phyloP scores from a whole-genome alignment of 169 alveolate genomes.

The Plasmodium relictum region DNA sequence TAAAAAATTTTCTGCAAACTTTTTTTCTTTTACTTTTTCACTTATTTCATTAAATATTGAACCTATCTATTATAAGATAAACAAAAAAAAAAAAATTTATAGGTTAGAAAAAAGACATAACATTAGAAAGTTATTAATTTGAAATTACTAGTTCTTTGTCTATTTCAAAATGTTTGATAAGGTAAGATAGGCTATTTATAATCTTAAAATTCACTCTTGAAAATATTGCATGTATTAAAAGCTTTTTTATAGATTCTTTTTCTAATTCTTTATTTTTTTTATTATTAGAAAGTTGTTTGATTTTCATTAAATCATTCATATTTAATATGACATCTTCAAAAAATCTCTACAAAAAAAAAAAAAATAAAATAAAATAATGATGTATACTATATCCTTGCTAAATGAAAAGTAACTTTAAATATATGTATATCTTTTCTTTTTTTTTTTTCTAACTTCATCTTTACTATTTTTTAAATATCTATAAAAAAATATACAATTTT shows the following conservation, averaged over 20 bases:
- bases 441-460: slow-evolving; percentile 35
- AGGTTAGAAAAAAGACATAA: neutral
- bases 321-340: slow-evolving; percentile 17
- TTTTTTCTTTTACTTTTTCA: slow-evolving; percentile 25
- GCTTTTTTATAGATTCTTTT: slow-evolving; percentile 30
- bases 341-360: slow-evolving; percentile 28
- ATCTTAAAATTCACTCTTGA: slow-evolving; percentile 21
- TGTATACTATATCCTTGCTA: neutral
- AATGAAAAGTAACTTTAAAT: neutral
- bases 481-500: slow-evolving; percentile 16
- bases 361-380: slow-evolving; percentile 19
- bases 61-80: slow-evolving; percentile 11
- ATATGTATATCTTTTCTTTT: neutral
- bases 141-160: neutral
- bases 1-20: slow-evolving; percentile 38
- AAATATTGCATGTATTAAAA: slow-evolving; percentile 22
- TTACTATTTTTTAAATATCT: slow-evolving; percentile 1
- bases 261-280: slow-evolving; percentile 7
- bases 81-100: neutral
- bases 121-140: neutral
- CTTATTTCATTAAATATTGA: slow-evolving; percentile 44
- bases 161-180: slow-evolving; percentile 29
- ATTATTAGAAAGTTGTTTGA: slow-evolving; percentile 25
- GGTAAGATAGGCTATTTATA: slow-evolving; percentile 34
- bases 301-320: slow-evolving; percentile 18